These are phyloP conservation scores for Cucurbitaria berberidis DNA, from an alignment of 2,329 filamentous ascomycete genomes.

Conservation along the genomic window DNA sequence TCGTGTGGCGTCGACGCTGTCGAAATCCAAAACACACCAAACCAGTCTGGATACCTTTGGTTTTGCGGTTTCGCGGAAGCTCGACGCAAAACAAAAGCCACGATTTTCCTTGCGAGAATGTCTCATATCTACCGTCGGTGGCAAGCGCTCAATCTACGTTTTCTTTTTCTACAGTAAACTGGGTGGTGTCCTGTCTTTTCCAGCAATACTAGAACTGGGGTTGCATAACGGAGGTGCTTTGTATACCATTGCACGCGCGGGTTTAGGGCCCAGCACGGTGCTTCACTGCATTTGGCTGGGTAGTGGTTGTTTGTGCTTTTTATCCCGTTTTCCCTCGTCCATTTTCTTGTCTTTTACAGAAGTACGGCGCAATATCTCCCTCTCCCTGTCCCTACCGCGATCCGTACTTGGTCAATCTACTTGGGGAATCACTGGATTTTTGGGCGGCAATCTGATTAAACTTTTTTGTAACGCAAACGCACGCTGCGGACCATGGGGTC, in stretches of 20 bases:
- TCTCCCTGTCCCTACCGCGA: conserved; percentile 22
- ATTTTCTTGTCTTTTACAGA: conserved; percentile 9
- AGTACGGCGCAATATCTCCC: conserved; percentile 8
- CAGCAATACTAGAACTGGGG: conserved; percentile 32
- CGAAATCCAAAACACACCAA: neutral
- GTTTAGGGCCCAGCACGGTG: conserved; percentile 26
- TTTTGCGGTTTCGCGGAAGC: neutral
- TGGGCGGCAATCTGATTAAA: conserved; percentile 21
- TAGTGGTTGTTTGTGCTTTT: conserved; percentile 33
- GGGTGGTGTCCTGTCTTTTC: conserved; percentile 34
- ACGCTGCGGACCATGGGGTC: conserved; percentile 9
- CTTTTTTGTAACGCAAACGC: conserved; percentile 14
- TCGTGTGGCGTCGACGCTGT: conserved; percentile 1
- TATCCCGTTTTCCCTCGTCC: conserved; percentile 15
- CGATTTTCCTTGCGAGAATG: conserved; percentile 1
- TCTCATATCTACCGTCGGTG: conserved; percentile 20
- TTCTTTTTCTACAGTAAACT: conserved; percentile 23
- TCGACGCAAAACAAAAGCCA: neutral
- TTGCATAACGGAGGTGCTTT: conserved; percentile 35
- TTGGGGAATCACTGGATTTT: conserved; percentile 5
- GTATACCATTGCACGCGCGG: conserved; percentile 33
- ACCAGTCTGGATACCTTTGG: conserved; percentile 6
- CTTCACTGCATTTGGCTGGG: conserved; percentile 32
- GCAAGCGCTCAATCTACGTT: conserved; percentile 27
- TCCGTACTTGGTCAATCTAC: neutral